Percentiles rank a stretch among this genome's conserved stretches.
phyloP scores from a whole-genome alignment of 192 early-diverging fungal genomes.

The Coemansia sp. region DNA sequence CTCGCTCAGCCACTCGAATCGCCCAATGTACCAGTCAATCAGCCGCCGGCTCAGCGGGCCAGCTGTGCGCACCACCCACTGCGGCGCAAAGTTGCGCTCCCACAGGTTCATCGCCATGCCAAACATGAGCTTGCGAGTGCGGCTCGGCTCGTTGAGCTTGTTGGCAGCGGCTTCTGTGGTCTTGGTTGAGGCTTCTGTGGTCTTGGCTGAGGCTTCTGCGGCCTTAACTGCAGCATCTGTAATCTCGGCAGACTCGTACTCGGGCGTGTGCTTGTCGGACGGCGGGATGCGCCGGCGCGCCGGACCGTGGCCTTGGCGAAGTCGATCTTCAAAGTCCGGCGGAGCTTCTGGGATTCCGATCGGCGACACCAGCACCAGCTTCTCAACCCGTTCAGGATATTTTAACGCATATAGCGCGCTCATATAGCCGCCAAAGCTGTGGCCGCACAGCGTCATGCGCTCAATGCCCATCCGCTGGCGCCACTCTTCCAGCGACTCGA shows the following conservation, averaged over 20 bases:
- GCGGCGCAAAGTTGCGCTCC: conserved; percentile 78
- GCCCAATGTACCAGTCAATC: conserved; percentile 56
- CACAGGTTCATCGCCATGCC: conserved; percentile 58
- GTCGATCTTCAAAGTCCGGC: conserved; percentile 49
- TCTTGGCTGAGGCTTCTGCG: not conserved
- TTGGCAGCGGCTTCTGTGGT: not conserved
- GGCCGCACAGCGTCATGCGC: conserved; percentile 81
- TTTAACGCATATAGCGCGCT: conserved; percentile 80
- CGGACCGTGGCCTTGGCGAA: conserved; percentile 31
- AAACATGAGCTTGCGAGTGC: conserved; percentile 28
- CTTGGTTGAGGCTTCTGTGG: not conserved
- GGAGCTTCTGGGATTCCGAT: conserved; percentile 66
- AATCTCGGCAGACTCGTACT: conserved; percentile 8
- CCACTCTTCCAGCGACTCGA: conserved; percentile 89
- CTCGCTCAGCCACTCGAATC: conserved; percentile 67
- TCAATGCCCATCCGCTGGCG: conserved; percentile 73
- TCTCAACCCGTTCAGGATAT: conserved; percentile 82
- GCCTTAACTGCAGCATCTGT: not conserved
- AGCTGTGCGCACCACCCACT: conserved; percentile 68
- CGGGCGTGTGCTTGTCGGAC: conserved; percentile 25
- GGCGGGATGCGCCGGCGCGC: conserved; percentile 9
- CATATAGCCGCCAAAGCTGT: conserved; percentile 88
- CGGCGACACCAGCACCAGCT: conserved; percentile 87
- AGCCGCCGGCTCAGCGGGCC: conserved; percentile 76
- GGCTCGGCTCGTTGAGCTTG: conserved; percentile 26